Conservation (phyloP, 257 asterid genomes). For the Salvia splendens region DNA sequence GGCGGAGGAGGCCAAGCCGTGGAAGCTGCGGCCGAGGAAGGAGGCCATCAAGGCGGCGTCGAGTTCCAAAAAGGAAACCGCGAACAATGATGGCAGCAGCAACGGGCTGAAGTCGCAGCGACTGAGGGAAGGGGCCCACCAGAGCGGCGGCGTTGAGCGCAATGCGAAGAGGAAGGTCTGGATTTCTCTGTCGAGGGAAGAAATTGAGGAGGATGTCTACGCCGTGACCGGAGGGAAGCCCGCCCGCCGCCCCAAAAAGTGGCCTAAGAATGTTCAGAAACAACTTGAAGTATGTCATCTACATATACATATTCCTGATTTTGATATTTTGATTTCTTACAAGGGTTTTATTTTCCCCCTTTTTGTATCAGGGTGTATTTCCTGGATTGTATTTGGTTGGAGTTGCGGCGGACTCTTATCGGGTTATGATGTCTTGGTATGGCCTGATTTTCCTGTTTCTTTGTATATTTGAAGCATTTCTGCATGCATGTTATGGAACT, state of each 20-base stretch:
- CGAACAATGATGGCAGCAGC: constrained; percentile 18
- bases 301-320: no score
- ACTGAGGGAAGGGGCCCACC: constrained; percentile 49
- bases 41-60: constrained; percentile 39
- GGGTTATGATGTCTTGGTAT: constrained; percentile 56
- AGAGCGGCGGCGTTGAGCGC: constrained; percentile 39
- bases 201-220: constrained; percentile 87
- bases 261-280: constrained; percentile 73
- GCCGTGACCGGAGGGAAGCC: constrained; percentile 82
- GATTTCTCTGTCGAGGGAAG: constrained; percentile 83
- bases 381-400: constrained; percentile 82
- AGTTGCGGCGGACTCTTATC: constrained; percentile 57
- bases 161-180: constrained; percentile 65
- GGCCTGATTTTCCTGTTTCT: constrained; percentile 5
- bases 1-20: constrained; percentile 55
- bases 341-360: constrained; percentile 1
- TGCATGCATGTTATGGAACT: constrained; percentile 25
- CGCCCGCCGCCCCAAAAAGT: constrained; percentile 68
- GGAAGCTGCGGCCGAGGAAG: constrained; percentile 72
- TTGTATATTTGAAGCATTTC: constrained; percentile 5
- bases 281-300: constrained; percentile 61
- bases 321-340: constrained; percentile 3
- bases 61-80: constrained; percentile 34
- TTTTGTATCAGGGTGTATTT: constrained; percentile 50
- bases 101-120: constrained; percentile 40